Base-by-base conservation (phyloP, 2,329 filamentous ascomycete genomes). In the Elsinoe arachidis region DNA sequence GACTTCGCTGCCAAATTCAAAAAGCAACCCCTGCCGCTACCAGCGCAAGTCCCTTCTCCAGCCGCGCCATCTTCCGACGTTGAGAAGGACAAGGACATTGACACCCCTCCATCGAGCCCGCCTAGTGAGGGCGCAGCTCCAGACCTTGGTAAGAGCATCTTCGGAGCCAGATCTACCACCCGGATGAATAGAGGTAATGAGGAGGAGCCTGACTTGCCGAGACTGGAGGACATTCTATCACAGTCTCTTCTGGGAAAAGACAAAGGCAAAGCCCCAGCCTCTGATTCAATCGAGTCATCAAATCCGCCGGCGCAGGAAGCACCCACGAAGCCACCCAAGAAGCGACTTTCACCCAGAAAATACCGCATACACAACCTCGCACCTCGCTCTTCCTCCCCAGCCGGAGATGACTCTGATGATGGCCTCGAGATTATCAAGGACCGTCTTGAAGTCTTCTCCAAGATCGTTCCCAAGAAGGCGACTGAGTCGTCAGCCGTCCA, bases 1-100 rank as follows among this genome's bases (percentile, higher is more conserved):
- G 87, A 87, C 59, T 77, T 99, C 1, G 87, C 97, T 66, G 85
- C 89, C 55, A 82, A 82, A 21, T 96, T 97, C 75, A 90, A 91
- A 67, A 91, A 61, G 43, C 57, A 59, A 33, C 58, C 61, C 23
- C 15, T 35, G 30, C 56, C 38, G 47, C 56, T 35, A n/a, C 39
- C 53, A 11, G 38, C 34, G n/a, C 35, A 12, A 12, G 87, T 86
- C 1, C 67, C 60, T 37, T 59, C 60, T 1, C 58, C 26, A 74
- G 66, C 65, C 3, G 69, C 72, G 33, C 74, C 78, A 17, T 88
- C 87, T 1, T 93, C 87, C 58, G 92, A 89, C 19, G 77, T 74
- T 17, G 68, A 78, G 56, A 61, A 63, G 14, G 69, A 68, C 0
- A 65, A 70, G 5, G 55, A 62, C 14, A 64, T 68, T 11, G 69